Conservation (phyloP, 2,329 filamentous ascomycete species). For the Pseudodiploospora longispora region DNA sequence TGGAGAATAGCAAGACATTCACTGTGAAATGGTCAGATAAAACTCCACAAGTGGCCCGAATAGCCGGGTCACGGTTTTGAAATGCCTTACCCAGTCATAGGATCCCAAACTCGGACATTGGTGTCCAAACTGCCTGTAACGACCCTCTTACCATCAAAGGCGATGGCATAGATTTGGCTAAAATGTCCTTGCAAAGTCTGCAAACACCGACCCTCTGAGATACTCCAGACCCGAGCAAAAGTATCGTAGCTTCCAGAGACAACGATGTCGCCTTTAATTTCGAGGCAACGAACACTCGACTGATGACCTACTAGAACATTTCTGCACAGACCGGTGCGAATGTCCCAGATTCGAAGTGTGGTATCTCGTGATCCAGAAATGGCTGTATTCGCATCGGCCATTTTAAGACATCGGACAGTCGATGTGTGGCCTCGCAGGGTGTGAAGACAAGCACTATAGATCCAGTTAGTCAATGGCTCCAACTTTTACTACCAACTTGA, state of each 20-base stretch:
- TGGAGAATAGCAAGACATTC: slow-evolving; percentile 87
- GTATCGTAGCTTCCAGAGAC: slow-evolving; percentile 99
- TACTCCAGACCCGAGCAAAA: slow-evolving; percentile 94
- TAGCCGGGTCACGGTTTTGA: background rate
- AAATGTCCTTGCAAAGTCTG: slow-evolving; percentile 90
- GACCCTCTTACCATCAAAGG: slow-evolving; percentile 88
- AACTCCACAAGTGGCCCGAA: slow-evolving; percentile 4
- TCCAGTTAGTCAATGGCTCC: slow-evolving; percentile 12
- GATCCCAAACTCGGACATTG: slow-evolving; percentile 95
- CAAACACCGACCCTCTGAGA: slow-evolving; percentile 86
- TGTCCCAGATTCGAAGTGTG: slow-evolving; percentile 91
- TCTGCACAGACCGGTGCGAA: slow-evolving; percentile 76
- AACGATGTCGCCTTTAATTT: slow-evolving; percentile 92
- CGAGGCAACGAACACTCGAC: slow-evolving; percentile 87
- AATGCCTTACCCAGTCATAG: slow-evolving; percentile 62
- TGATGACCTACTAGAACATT: slow-evolving; percentile 93
- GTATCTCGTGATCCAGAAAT: slow-evolving; percentile 96
- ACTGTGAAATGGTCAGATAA: slow-evolving; percentile 30
- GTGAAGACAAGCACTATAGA: slow-evolving; percentile 59
- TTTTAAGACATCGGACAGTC: slow-evolving; percentile 93
- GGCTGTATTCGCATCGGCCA: slow-evolving; percentile 88
- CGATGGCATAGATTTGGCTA: slow-evolving; percentile 97
- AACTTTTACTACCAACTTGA: too few relatives aligned
- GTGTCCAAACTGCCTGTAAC: slow-evolving; percentile 95
- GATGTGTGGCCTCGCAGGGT: slow-evolving; percentile 91